phyloP scores from a whole-genome alignment of 371 early-diverging fungal species.

The Sporodiniella umbellata region DNA sequence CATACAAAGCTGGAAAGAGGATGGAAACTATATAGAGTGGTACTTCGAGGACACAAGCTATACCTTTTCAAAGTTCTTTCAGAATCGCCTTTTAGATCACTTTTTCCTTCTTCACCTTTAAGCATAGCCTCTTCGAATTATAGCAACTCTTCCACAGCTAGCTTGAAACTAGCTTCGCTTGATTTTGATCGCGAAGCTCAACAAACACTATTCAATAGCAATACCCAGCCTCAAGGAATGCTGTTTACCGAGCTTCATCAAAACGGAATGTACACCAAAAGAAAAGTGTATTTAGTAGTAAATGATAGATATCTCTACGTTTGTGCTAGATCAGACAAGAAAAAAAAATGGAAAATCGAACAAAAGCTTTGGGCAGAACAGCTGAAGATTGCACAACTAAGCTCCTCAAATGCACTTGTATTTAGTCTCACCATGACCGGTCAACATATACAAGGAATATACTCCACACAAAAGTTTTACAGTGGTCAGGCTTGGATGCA shows the following conservation, averaged over 20 bases:
- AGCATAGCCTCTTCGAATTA: background rate
- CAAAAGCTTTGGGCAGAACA: background rate
- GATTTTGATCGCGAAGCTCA: conserved; percentile 31
- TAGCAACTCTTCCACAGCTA: background rate
- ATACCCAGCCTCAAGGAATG: conserved; percentile 13
- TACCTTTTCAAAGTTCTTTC: conserved; percentile 76
- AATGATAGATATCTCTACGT: conserved; percentile 1
- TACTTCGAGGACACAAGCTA: conserved; percentile 76
- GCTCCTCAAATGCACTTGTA: conserved; percentile 7
- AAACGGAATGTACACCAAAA: conserved; percentile 7
- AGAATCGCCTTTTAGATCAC: conserved; percentile 50
- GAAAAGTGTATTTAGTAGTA: conserved; percentile 17
- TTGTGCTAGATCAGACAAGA: conserved; percentile 3
- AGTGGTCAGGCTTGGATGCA: conserved; percentile 14
- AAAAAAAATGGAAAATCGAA: conserved; percentile 14
- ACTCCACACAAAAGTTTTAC: conserved; percentile 12
- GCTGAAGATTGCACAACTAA: background rate
- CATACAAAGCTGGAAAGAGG: conserved; percentile 58
- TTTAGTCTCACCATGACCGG: conserved; percentile 11
- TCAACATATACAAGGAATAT: conserved; percentile 8
- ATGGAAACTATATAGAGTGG: conserved; percentile 79
- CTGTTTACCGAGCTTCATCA: conserved; percentile 24
- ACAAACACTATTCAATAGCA: conserved; percentile 9
- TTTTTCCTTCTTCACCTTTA: conserved; percentile 36
- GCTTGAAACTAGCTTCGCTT: background rate